A percentile compares a stretch with the other conserved stretches of the same genome.
Conservation (phyloP, 2,329 filamentous ascomycete species). For the Leptodontidium sp. region DNA sequence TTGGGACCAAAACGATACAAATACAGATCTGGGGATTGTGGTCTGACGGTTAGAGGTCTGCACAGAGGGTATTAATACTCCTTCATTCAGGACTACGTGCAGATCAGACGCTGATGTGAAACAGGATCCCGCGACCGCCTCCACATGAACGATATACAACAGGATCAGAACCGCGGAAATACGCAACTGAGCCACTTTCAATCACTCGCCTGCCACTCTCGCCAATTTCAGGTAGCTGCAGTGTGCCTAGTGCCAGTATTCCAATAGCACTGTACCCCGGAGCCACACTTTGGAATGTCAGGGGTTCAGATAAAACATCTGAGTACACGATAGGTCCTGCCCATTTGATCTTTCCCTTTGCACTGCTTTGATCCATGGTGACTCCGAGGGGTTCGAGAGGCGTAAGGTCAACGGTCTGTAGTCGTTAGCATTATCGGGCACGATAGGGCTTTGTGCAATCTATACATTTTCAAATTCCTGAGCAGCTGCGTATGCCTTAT, state of each 20-base stretch:
- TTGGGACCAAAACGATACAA: too few species aligned
- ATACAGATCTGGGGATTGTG: too few species aligned
- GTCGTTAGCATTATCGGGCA: slow-evolving; percentile 1
- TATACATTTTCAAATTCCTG: slow-evolving; percentile 9
- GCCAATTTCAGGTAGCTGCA: slow-evolving; percentile 30
- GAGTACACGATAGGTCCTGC: slow-evolving; percentile 26
- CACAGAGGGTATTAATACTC: slow-evolving; percentile 7
- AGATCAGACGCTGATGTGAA: slow-evolving; percentile 29
- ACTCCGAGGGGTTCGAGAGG: slow-evolving; percentile 11
- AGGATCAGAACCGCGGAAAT: slow-evolving; percentile 26
- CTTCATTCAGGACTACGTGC: too few species aligned
- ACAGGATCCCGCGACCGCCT: slow-evolving; percentile 31
- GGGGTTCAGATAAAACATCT: slow-evolving; percentile 29
- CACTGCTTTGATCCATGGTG: not conserved
- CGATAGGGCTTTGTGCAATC: slow-evolving; percentile 6
- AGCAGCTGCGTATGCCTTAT: slow-evolving; percentile 9
- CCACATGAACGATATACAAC: slow-evolving; percentile 32
- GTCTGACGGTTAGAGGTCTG: slow-evolving; percentile 7
- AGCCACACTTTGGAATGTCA: slow-evolving; percentile 20
- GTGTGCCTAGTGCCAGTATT: slow-evolving; percentile 32
- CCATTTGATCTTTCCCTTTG: slow-evolving; percentile 16
- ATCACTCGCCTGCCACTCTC: slow-evolving; percentile 21
- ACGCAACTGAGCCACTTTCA: slow-evolving; percentile 27
- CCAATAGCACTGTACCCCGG: slow-evolving; percentile 24
- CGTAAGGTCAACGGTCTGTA: slow-evolving; percentile 18